Base-by-base conservation (phyloP, 2,329 filamentous ascomycete genomes). In the Pseudogymnoascus sp. region DNA sequence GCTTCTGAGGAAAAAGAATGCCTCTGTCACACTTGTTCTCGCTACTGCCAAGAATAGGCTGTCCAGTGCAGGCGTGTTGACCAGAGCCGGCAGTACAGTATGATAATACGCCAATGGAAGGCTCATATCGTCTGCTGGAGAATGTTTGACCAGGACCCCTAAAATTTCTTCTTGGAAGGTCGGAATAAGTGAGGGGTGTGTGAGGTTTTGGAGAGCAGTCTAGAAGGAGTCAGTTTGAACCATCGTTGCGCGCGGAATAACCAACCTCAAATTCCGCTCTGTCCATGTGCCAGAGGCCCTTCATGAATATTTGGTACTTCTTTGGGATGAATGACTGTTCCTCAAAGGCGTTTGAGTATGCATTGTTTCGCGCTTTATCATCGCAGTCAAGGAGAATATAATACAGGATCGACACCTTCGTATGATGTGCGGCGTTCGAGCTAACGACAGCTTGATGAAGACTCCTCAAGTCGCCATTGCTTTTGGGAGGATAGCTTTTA, bases 81-180 rank as follows among this genome's bases (percentile, higher is more conserved):
- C 83, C n/a, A 96, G 78, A 19, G 88, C 84, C 1, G 91, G 91
- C 67, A 86, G 86, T 0, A 88, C 86, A 11, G 87, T 85, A 67
- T 92, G 82, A 76, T 89, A 95, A 76, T 95, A 96, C 10, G 90
- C 87, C 29, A 95, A 80, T 0, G 89, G 83, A 1, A 93, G 80
- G 26, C 78, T 81, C 69, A 84, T 83, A 71, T 91, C 86, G 63
- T 80, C 78, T 59, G 81, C 77, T 44, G 80, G 77, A 38, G 85
- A 80, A 67, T 86, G 81, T 38, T 82, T 81, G 61, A 90, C 84
- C 4, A 95, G 82, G 4, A 82, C 81, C 26, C 82, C 82, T 68
- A 95, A 81, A 61, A 96, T 93, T 65, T 96, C 89, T 75, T 95
- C 90, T 63, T 89, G 83, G 70, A 95, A 96, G 62, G 91, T 91